These are phyloP conservation scores for Penicillium hordei DNA, from an alignment of 2,329 filamentous ascomycete genomes.

Conservation along the genomic window DNA sequence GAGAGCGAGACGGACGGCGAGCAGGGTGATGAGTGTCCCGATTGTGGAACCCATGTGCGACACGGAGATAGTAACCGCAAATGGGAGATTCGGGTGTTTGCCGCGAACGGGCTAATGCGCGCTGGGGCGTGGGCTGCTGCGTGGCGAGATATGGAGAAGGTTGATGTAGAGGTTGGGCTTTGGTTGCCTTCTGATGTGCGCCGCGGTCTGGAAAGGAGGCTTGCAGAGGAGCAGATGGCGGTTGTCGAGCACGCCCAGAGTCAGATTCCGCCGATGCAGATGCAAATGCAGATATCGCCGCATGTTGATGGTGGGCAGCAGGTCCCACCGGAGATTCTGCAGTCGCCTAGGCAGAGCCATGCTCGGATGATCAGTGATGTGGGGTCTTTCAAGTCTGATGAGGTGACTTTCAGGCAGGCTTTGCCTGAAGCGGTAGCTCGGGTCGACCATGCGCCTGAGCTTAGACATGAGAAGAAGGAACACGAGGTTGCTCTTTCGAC, in stretches of 20 bases:
- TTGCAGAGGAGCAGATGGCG: conserved; percentile 43
- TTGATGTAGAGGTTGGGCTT: conserved; percentile 87
- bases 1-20: conserved; percentile 40
- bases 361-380: conserved; percentile 9
- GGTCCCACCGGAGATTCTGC: not conserved
- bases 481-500: conserved; percentile 53
- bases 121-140: conserved; percentile 89
- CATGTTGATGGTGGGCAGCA: not conserved
- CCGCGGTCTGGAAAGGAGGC: conserved; percentile 49
- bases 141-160: conserved; percentile 98
- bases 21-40: conserved; percentile 48
- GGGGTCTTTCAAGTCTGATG: conserved; percentile 10
- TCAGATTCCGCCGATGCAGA: conserved; percentile 10
- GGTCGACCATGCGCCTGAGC: conserved; percentile 4
- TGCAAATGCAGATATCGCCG: conserved; percentile 1
- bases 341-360: conserved; percentile 11
- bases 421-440: conserved; percentile 14
- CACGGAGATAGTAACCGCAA: conserved; percentile 51
- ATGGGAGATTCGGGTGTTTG: conserved; percentile 78
- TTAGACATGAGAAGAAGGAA: conserved; percentile 9
- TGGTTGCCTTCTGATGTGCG: conserved; percentile 57
- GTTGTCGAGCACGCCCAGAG: conserved; percentile 16
- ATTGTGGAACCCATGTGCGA: conserved; percentile 52
- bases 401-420: not conserved
- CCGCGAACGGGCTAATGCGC: conserved; percentile 90